Conservation (phyloP, 1,139 yeast genomes). For the Geotrichum reessii region DNA sequence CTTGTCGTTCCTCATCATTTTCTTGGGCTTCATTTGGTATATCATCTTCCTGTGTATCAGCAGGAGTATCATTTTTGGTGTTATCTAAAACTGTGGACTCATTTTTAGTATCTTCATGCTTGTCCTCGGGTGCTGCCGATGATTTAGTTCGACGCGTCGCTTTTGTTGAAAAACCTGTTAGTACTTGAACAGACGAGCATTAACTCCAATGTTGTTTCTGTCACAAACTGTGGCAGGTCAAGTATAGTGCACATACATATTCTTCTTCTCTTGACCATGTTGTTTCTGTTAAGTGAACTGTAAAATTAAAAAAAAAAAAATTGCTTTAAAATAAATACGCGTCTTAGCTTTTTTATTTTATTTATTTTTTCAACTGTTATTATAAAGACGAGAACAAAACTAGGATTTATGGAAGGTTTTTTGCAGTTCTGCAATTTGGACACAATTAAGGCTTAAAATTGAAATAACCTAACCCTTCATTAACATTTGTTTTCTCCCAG, state of each 20-base stretch:
- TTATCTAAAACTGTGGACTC: not conserved
- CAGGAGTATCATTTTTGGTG: not conserved
- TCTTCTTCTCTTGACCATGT: slow-evolving; percentile 21
- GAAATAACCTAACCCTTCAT: not conserved
- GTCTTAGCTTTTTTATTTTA: not conserved
- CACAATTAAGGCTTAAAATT: not conserved
- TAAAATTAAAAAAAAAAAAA: not conserved
- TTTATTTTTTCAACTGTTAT: not conserved
- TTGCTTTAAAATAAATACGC: not conserved
- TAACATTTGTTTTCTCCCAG: not conserved
- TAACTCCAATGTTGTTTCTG: not conserved
- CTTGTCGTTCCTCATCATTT: not conserved
- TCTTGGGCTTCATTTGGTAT: not conserved
- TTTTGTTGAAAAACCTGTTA: not conserved
- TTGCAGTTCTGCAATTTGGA: not conserved
- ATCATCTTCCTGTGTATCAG: slow-evolving; percentile 12
- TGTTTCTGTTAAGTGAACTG: not conserved
- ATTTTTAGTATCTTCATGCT: slow-evolving; percentile 5
- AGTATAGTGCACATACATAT: slow-evolving; percentile 17
- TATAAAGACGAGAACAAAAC: not conserved
- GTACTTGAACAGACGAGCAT: not conserved
- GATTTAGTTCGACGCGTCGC: slow-evolving; percentile 16
- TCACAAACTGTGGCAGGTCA: not conserved
- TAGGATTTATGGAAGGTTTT: not conserved
- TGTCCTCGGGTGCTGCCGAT: slow-evolving; percentile 5